Evolutionary conservation across 441 rosid species (phyloP).

Genomic region (Euphorbia schlechtendalii): DNA sequence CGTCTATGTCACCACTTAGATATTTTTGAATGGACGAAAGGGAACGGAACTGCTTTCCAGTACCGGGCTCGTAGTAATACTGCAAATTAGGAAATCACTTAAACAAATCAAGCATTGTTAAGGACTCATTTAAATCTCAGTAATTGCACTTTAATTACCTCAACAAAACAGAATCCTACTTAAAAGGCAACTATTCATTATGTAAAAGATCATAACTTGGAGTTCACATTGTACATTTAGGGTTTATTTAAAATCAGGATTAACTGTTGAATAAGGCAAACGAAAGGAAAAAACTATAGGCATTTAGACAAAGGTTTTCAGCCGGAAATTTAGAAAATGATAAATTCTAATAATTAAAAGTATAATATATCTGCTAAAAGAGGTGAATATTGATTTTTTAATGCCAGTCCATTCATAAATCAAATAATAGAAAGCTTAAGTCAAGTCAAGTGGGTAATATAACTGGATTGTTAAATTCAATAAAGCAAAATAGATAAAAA

Average conservation of each 20-base stretch:
- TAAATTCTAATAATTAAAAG: no score
- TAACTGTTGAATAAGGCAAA: no score
- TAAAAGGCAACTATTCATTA: not conserved
- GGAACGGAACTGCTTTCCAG: slow-evolving; percentile 45
- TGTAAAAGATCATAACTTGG: no score
- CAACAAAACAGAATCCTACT: not conserved
- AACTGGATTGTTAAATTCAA: no score
- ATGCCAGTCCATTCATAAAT: not conserved
- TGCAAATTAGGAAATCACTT: slow-evolving; percentile 13
- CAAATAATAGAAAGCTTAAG: not conserved
- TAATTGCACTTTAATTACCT: not conserved
- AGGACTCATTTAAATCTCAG: not conserved
- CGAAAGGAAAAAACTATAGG: not conserved
- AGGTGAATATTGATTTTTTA: no score
- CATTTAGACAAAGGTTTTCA: not conserved
- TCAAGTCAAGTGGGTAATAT: not conserved
- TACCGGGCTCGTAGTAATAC: slow-evolving; percentile 43
- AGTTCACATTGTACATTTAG: no score
- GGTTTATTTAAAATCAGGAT: no score
- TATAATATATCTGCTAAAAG: no score
- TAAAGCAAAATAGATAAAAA: no score
- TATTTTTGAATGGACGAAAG: slow-evolving; percentile 30
- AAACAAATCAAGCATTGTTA: not conserved
- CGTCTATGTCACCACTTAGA: slow-evolving; percentile 22
- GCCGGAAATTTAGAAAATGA: not conserved